Conservation (phyloP, 2,329 filamentous ascomycete genomes). For the Akanthomyces dipterigenus region DNA sequence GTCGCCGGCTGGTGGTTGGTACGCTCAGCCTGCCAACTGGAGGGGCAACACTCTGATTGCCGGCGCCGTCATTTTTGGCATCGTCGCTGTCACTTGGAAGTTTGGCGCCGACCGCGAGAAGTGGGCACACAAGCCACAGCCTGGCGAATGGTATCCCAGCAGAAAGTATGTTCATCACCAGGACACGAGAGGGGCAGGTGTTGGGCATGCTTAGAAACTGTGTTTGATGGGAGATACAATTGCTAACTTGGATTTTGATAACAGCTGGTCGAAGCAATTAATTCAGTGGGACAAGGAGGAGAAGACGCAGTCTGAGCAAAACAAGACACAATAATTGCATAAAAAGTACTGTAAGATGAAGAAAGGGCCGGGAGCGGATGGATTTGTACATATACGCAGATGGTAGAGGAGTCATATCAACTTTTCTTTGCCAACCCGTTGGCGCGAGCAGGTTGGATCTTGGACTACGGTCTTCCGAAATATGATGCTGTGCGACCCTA, state of each 20-base stretch:
- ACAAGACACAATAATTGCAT: constrained; percentile 21
- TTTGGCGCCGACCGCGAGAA: constrained; percentile 68
- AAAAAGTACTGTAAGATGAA: constrained; percentile 2
- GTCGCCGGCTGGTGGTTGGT: constrained; percentile 98
- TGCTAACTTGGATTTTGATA: neutral
- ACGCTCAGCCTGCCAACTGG: constrained; percentile 92
- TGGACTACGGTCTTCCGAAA: no score
- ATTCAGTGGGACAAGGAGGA: constrained; percentile 40
- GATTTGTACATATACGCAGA: constrained; percentile 12
- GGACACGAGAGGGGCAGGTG: neutral
- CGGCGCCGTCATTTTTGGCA: constrained; percentile 58
- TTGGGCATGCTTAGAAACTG: neutral
- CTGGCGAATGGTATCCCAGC: constrained; percentile 73
- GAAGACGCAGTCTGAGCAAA: constrained; percentile 26
- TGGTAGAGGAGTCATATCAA: constrained; percentile 5
- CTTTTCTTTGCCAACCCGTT: neutral
- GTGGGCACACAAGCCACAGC: constrained; percentile 69
- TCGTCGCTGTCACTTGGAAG: constrained; percentile 62
- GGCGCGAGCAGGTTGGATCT: neutral
- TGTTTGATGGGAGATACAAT: neutral
- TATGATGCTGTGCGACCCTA: no score
- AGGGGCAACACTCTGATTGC: constrained; percentile 81
- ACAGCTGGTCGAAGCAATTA: constrained; percentile 40
- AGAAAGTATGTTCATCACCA: constrained; percentile 57
- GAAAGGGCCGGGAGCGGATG: neutral